These are phyloP conservation scores for Saturnispora zaruensis DNA, from an alignment of 805 yeast species.

Conservation along the genomic window DNA sequence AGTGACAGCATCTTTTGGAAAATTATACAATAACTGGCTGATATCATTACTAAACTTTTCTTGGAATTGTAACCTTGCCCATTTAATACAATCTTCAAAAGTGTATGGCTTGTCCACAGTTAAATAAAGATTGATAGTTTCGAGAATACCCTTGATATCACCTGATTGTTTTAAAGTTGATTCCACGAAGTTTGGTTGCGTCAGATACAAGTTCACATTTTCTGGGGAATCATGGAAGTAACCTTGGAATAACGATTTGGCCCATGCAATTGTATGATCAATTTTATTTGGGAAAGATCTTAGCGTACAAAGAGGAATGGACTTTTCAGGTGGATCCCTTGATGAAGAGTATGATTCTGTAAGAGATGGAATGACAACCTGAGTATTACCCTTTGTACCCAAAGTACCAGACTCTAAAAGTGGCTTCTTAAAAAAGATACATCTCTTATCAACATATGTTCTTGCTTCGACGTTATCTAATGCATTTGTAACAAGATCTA, in stretches of 20 bases:
- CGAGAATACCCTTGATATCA: slow-evolving; percentile 80
- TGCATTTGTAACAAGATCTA: slow-evolving; percentile 93
- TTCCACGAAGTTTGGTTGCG: slow-evolving; percentile 91
- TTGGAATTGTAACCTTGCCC: slow-evolving; percentile 93
- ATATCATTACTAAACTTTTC: slow-evolving; percentile 78
- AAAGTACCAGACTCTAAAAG: slow-evolving; percentile 93
- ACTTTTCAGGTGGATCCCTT: slow-evolving; percentile 97
- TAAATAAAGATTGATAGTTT: slow-evolving; percentile 69
- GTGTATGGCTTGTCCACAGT: slow-evolving; percentile 68
- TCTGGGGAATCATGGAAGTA: slow-evolving; percentile 87
- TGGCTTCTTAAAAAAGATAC: slow-evolving; percentile 87
- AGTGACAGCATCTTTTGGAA: slow-evolving; percentile 90
- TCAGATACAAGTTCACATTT: slow-evolving; percentile 80
- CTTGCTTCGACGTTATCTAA: slow-evolving; percentile 97
- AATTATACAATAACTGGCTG: slow-evolving; percentile 81
- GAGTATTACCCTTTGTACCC: slow-evolving; percentile 98
- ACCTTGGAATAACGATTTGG: slow-evolving; percentile 88
- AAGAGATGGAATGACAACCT: slow-evolving; percentile 85
- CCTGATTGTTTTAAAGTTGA: slow-evolving; percentile 84
- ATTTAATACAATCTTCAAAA: slow-evolving; percentile 87
- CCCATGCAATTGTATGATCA: slow-evolving; percentile 99
- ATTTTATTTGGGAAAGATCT: slow-evolving; percentile 97
- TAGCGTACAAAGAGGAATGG: slow-evolving; percentile 93
- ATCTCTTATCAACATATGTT: slow-evolving; percentile 94
- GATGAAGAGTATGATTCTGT: slow-evolving; percentile 96